Percentiles rank a stretch among this genome's conserved stretches.
Evolutionary conservation across 257 asterid genomes (phyloP).

Genomic region (Catharanthus roseus): DNA sequence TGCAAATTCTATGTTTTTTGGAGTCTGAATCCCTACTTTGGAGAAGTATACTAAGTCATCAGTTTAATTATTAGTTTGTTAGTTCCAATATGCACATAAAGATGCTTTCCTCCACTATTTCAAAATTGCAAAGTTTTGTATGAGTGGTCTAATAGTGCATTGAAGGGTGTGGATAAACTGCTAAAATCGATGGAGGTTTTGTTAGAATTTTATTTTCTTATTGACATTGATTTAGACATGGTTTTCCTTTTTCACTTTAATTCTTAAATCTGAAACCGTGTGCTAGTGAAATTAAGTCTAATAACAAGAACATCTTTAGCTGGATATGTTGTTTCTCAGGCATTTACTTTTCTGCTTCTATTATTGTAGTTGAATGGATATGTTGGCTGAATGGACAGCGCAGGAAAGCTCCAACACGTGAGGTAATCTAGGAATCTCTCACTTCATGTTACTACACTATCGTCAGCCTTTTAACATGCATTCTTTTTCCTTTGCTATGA

Average conservation of each 20-base stretch:
- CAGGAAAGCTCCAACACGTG: conserved; percentile 78
- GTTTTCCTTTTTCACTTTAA: neutral
- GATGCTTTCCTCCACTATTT: neutral
- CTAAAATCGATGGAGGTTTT: neutral
- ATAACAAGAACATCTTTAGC: neutral
- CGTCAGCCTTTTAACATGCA: neutral
- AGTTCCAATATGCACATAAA: neutral
- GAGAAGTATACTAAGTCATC: neutral
- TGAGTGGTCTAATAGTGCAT: neutral
- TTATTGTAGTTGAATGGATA: conserved; percentile 91
- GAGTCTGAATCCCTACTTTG: neutral
- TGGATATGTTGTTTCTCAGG: neutral
- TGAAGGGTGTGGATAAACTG: neutral
- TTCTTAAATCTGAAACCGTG: neutral
- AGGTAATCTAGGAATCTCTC: conserved; percentile 39
- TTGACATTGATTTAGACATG: neutral
- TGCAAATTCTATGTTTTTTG: neutral
- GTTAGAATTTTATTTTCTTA: neutral
- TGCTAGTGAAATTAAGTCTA: neutral
- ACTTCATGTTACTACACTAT: neutral
- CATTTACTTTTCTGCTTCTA: conserved; percentile 25
- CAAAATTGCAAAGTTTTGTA: neutral
- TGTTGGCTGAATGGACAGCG: conserved; percentile 99
- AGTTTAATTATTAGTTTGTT: neutral
- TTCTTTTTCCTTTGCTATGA: neutral